These are phyloP conservation scores for Schizonepeta tenuifolia DNA, from an alignment of 257 asterid genomes.

Conservation along the genomic window DNA sequence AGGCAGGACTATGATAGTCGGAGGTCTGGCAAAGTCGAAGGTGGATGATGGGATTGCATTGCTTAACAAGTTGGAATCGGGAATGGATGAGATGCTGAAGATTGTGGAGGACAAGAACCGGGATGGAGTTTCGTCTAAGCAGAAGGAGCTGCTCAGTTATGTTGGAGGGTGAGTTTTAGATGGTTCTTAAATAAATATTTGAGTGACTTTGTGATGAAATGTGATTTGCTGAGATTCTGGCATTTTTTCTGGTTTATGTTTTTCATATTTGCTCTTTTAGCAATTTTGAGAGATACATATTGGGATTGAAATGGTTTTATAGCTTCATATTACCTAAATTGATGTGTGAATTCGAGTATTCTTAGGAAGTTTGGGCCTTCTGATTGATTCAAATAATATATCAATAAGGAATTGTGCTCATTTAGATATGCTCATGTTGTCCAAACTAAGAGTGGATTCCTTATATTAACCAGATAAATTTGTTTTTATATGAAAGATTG, in stretches of 20 bases:
- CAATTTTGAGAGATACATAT: not conserved
- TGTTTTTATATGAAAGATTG: not conserved
- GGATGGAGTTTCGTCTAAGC: slow-evolving; percentile 83
- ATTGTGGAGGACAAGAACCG: slow-evolving; percentile 82
- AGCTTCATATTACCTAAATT: not conserved
- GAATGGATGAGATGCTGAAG: slow-evolving; percentile 74
- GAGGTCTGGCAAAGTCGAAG: slow-evolving; percentile 87
- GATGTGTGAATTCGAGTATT: not conserved
- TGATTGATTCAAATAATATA: not conserved
- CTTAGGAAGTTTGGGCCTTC: not conserved
- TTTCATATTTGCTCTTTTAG: not conserved
- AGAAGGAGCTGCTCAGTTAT: slow-evolving; percentile 91
- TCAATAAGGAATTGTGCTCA: not conserved
- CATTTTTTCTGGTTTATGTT: not conserved
- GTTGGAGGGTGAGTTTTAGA: slow-evolving; percentile 85
- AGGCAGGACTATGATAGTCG: slow-evolving; percentile 74
- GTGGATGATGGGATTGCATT: slow-evolving; percentile 72
- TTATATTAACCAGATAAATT: not conserved
- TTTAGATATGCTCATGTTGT: not conserved
- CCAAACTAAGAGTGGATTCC: slow-evolving; percentile 3
- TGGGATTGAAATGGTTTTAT: slow-evolving; percentile 5
- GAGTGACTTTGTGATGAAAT: not conserved
- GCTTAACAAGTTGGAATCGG: slow-evolving; percentile 84
- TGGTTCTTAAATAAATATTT: slow-evolving; percentile 1
- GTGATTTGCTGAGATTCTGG: not conserved